A percentile compares a stretch with the other conserved stretches of the same genome.
phyloP scores from a whole-genome alignment of 1,284 basidiomycete species.

The Pseudomicrostroma phylloplanum region DNA sequence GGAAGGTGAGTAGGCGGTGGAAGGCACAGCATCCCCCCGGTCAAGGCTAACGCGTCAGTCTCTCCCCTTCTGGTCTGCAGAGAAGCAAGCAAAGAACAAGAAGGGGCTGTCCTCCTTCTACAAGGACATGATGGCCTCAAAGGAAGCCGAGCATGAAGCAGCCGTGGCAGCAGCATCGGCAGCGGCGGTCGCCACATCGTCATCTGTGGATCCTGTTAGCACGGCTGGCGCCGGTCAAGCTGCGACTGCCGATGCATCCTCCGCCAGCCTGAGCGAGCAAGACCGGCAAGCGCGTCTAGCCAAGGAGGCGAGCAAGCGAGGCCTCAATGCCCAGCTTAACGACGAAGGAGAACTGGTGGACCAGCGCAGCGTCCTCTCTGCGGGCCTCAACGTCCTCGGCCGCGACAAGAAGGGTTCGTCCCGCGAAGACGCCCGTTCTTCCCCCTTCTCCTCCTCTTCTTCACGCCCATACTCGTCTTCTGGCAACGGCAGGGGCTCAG shows the following conservation, averaged over 20 bases:
- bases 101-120: conserved; percentile 63
- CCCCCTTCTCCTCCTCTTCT: background rate
- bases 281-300: background rate
- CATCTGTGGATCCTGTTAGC: background rate
- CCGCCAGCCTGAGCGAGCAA: background rate
- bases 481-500: background rate
- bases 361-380: conserved; percentile 81
- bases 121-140: conserved; percentile 37
- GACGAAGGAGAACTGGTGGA: conserved; percentile 97
- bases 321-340: conserved; percentile 87
- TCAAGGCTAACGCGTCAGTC: too few species aligned
- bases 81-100: conserved; percentile 70
- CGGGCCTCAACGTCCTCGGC: conserved; percentile 73
- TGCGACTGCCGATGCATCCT: background rate
- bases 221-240: too few species aligned
- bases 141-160: conserved; percentile 36
- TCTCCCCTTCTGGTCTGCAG: conserved; percentile 53
- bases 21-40: too few species aligned
- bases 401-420: background rate
- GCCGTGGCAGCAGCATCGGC: conserved; percentile 22
- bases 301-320: conserved; percentile 45
- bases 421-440: background rate
- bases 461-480: background rate
- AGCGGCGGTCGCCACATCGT: background rate
- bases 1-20: conserved; percentile 22